Evolutionary conservation across 169 alveolate species (phyloP).

Genomic region (Plasmodium gonderi): DNA sequence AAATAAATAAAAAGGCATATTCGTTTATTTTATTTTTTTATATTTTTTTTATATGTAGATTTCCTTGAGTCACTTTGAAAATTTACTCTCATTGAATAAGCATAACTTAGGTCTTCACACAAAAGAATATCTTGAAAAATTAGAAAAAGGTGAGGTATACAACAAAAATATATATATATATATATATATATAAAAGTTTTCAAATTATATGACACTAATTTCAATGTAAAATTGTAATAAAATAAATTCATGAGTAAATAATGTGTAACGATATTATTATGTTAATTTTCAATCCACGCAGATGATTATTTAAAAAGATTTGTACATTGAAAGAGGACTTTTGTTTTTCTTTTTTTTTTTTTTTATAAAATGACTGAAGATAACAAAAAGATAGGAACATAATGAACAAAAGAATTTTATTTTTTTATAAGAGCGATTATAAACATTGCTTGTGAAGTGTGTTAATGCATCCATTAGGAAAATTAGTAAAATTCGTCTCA

Average conservation of each 20-base stretch:
- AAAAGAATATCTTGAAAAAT: constrained; percentile 18
- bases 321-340: not conserved
- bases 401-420: not conserved
- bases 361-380: not conserved
- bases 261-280: not conserved
- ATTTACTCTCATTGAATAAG: not conserved
- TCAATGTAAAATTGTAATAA: not conserved
- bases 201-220: not conserved
- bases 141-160: constrained; percentile 18
- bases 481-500: not conserved
- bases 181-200: not conserved
- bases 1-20: no score
- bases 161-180: no score
- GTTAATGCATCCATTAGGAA: not conserved
- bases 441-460: not conserved
- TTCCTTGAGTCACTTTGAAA: constrained; percentile 14
- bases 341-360: not conserved
- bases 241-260: not conserved
- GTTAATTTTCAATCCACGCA: not conserved
- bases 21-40: not conserved
- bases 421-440: not conserved
- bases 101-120: constrained; percentile 11
- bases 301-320: constrained; percentile 14
- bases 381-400: not conserved
- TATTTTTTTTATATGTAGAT: constrained; percentile 8